Percentiles rank a stretch among this genome's conserved stretches.
These are phyloP conservation scores for Phialemoniopsis sp. DNA, from an alignment of 2,329 filamentous ascomycete species.

Conservation along the genomic window DNA sequence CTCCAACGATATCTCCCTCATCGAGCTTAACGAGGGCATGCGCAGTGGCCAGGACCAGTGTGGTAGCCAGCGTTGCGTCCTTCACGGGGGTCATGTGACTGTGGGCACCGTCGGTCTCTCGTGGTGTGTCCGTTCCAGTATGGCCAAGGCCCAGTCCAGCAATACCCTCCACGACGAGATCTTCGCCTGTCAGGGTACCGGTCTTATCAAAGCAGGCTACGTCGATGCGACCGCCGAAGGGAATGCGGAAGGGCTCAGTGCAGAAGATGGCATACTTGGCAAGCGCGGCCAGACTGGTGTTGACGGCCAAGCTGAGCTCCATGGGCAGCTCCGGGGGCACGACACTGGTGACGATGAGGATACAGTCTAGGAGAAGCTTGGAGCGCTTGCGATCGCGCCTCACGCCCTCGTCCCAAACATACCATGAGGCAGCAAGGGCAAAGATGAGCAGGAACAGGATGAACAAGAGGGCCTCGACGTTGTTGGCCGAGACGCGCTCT, in stretches of 20 bases:
- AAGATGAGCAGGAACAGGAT: slow-evolving; percentile 96
- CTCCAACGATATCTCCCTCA: slow-evolving; percentile 94
- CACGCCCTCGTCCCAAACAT: slow-evolving; percentile 97
- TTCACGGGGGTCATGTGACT: slow-evolving; percentile 70
- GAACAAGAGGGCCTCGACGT: slow-evolving; percentile 92
- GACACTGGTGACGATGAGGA: slow-evolving; percentile 96
- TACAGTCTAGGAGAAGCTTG: slow-evolving; percentile 94
- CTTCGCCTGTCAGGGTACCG: slow-evolving; percentile 91
- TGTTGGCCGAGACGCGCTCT: slow-evolving; percentile 97
- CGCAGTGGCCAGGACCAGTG: slow-evolving; percentile 87
- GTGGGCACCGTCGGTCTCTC: slow-evolving; percentile 78
- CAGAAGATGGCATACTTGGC: slow-evolving; percentile 98
- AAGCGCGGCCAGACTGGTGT: slow-evolving; percentile 90
- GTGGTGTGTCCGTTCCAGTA: slow-evolving; percentile 48
- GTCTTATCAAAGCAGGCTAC: slow-evolving; percentile 99
- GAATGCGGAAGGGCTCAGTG: slow-evolving; percentile 97
- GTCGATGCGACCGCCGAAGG: slow-evolving; percentile 91
- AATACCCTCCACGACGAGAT: slow-evolving; percentile 94
- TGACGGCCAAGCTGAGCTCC: slow-evolving; percentile 96
- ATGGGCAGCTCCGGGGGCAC: slow-evolving; percentile 98
- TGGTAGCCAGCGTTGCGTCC: slow-evolving; percentile 73
- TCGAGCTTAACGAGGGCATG: slow-evolving; percentile 95
- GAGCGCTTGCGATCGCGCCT: slow-evolving; percentile 92
- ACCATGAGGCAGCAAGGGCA: slow-evolving; percentile 96
- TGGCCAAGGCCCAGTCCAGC: slow-evolving; percentile 78